Percentiles rank a stretch among this genome's conserved stretches.
These are phyloP conservation scores for Urtica urens DNA, from an alignment of 306 rosid genomes.

Conservation along the genomic window DNA sequence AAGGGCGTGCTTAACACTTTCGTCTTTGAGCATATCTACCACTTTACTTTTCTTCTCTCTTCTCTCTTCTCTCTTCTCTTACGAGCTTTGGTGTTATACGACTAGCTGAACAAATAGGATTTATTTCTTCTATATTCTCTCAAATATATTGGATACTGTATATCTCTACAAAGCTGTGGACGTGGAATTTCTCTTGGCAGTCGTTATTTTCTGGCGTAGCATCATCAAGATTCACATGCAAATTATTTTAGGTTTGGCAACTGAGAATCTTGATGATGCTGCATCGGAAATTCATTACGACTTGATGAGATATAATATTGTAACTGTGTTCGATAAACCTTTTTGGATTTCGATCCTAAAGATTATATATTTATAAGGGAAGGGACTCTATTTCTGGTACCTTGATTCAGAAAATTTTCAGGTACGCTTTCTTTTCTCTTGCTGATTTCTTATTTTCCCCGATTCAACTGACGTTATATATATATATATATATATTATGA, in stretches of 20 bases:
- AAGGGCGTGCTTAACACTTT: neutral
- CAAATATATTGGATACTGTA: neutral
- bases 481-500: neutral
- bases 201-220: conserved; percentile 87
- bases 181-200: conserved; percentile 20
- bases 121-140: neutral
- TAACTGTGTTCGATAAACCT: no score
- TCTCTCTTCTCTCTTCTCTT: neutral
- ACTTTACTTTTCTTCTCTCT: neutral
- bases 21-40: neutral
- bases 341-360: no score
- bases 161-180: neutral
- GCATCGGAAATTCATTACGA: conserved; percentile 72
- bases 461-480: neutral
- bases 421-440: conserved; percentile 20
- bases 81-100: neutral
- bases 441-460: neutral
- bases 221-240: conserved; percentile 96
- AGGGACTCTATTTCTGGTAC: no score
- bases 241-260: conserved; percentile 21
- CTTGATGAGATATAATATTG: no score
- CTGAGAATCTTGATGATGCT: conserved; percentile 99
- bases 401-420: no score
- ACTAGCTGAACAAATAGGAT: no score
- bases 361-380: no score